Percentiles rank a stretch among this genome's conserved stretches.
Conservation (phyloP, 106 monocot genomes). For the Alisma plantagoaquatica region DNA sequence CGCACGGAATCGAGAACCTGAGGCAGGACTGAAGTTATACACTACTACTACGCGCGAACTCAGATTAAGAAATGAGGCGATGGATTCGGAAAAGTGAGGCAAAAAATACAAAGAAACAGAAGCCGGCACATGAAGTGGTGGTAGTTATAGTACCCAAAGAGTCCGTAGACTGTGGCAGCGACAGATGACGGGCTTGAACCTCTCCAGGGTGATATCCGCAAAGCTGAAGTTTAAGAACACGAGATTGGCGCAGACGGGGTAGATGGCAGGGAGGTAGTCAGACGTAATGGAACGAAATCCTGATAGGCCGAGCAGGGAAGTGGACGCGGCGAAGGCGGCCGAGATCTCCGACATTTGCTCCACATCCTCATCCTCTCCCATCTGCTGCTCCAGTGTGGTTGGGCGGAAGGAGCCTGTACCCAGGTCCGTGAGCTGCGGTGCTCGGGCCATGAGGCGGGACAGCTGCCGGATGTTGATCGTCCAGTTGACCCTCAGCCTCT, state of each 20-base stretch:
- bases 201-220: constrained; percentile 6
- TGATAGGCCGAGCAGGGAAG: constrained; percentile 5
- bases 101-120: too few species aligned
- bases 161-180: constrained; percentile 28
- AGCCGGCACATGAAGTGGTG: too few species aligned
- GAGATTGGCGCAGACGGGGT: constrained; percentile 13
- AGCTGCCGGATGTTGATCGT: constrained; percentile 37
- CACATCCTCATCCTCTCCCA: not conserved
- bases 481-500: constrained; percentile 41
- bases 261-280: constrained; percentile 11
- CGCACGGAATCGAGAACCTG: constrained; percentile 55
- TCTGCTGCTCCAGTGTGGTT: not conserved
- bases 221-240: constrained; percentile 17
- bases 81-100: too few species aligned
- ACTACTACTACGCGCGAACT: too few species aligned
- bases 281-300: constrained; percentile 9
- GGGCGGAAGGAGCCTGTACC: constrained; percentile 57
- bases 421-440: constrained; percentile 63
- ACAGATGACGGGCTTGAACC: constrained; percentile 5
- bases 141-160: too few species aligned
- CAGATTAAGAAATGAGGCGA: too few species aligned
- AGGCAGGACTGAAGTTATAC: too few species aligned
- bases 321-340: constrained; percentile 6
- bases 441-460: constrained; percentile 45
- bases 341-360: not conserved